phyloP scores from a whole-genome alignment of 805 yeast species.

The Lipomyces lipofer region DNA sequence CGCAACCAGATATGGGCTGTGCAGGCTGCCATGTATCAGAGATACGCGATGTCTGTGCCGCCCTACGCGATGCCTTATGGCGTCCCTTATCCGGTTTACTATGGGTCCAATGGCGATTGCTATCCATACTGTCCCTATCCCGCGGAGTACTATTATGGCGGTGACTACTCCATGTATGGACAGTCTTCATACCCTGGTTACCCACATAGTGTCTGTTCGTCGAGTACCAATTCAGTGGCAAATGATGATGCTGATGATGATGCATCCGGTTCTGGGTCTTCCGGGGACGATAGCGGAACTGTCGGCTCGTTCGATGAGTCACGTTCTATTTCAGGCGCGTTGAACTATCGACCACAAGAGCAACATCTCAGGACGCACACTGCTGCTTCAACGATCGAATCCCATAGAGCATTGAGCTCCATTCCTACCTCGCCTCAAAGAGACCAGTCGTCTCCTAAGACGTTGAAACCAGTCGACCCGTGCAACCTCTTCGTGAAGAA shows the following conservation, averaged over 20 bases:
- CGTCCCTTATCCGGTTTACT: neutral
- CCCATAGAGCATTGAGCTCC: no score
- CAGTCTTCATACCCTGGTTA: no score
- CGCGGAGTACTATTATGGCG: neutral
- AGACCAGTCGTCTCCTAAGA: neutral
- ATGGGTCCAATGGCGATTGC: neutral
- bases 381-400: no score
- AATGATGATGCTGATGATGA: neutral
- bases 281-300: no score
- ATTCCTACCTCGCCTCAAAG: no score
- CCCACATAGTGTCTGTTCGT: no score
- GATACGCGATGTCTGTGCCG: slow-evolving; percentile 1
- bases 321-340: neutral
- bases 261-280: no score
- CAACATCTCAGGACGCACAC: no score
- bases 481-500: slow-evolving; percentile 27
- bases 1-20: no score
- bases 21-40: slow-evolving; percentile 1
- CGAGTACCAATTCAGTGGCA: no score
- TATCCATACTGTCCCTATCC: neutral
- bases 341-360: no score
- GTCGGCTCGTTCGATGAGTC: no score
- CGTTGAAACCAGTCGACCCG: slow-evolving; percentile 14
- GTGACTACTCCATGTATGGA: neutral
- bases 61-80: neutral